Base-by-base conservation (phyloP, 192 early-diverging fungal genomes). In the Coemansia sp. region DNA sequence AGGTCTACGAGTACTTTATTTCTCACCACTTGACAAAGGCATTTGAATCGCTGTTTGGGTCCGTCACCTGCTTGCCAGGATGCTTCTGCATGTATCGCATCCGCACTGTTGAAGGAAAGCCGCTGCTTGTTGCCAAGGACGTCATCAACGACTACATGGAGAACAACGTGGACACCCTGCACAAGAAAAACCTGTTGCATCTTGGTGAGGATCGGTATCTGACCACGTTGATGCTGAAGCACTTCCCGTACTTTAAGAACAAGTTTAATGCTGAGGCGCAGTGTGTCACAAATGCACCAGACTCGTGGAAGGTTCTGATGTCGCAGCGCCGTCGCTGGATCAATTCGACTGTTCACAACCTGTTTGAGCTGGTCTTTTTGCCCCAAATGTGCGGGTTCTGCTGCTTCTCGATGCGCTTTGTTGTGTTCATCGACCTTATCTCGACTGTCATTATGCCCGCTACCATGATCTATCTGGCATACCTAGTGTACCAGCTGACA, bases 51-150 rank as follows among this genome's bases (percentile, higher is more conserved):
- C 86, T 98, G 47, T 98, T 98, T 72, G 95, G 95, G 8, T 92
- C 90, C 26, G 95, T 98, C 32, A 98, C 95, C 26, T 99, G 97
- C 87, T 79, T 99, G 51, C 95, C 95, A 18, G 95, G 95, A 61
- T 98, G 97, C 88, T 99, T 99, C 90, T 94, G 90, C 74, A 99
- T 99, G 97, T 99, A 99, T 76, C 92, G 97, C 60, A 90, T 99
- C 21, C 91, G 92, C 43, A 90, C 95, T 1, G 86, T 94, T 8
- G 88, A 89, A 37, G 93, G 94, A 57, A 85, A 90, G 13, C 97
- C 97, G 36, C 76, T 99, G 46, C 84, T 99, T 40, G 88, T 95
- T 54, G 83, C 92, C 13, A 92, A 93, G 57, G 81, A 87, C 45
- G 85, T 99, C 36, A 92, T 99, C 63, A 68, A 83, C 4, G 96